Evolutionary conservation across 2,329 filamentous ascomycete species (phyloP).

Genomic region (Talaromyces albobiverticillius): DNA sequence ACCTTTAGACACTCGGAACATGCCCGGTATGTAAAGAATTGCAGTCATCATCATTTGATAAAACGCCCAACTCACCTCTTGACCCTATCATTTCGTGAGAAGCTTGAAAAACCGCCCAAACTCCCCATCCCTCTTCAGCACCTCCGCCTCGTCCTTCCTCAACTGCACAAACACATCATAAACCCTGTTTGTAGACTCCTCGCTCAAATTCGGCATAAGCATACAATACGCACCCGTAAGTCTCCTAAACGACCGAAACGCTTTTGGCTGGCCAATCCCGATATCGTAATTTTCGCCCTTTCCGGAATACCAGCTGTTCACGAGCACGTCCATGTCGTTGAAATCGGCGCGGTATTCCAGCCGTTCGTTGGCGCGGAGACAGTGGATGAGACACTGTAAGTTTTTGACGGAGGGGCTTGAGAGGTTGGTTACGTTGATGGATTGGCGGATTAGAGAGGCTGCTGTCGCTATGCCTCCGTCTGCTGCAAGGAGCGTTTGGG

Average conservation of each 20-base stretch:
- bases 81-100: no score
- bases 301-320: slow-evolving; percentile 24
- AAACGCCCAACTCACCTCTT: no score
- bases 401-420: slow-evolving; percentile 2
- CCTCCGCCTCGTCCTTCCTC: slow-evolving; percentile 15
- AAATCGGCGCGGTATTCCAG: slow-evolving; percentile 15
- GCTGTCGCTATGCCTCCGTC: not conserved
- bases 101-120: slow-evolving; percentile 18
- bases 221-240: not conserved
- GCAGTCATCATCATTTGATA: no score
- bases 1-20: no score
- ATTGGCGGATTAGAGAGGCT: not conserved
- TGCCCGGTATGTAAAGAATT: no score
- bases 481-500: not conserved
- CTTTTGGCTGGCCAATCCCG: slow-evolving; percentile 17
- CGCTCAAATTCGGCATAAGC: not conserved
- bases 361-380: not conserved
- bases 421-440: not conserved
- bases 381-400: not conserved
- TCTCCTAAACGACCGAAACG: slow-evolving; percentile 20
- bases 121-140: slow-evolving; percentile 16
- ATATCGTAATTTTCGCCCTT: slow-evolving; percentile 21
- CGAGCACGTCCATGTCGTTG: slow-evolving; percentile 21
- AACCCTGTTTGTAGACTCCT: not conserved
- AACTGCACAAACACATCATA: slow-evolving; percentile 22